Conservation (phyloP, 805 yeast species). For the Cyberlindnera japonica region DNA sequence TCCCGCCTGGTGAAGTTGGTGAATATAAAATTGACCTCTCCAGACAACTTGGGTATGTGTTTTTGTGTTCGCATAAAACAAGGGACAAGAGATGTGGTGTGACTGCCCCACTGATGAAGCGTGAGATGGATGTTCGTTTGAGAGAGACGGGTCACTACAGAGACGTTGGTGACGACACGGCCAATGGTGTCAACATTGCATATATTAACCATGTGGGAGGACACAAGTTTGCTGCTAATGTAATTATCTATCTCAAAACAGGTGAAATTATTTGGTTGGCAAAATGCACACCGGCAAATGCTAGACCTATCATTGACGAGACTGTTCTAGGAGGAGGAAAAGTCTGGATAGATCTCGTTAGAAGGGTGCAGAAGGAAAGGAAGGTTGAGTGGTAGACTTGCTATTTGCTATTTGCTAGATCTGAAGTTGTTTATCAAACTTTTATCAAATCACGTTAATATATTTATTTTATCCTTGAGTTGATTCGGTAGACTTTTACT, state of each 20-base stretch:
- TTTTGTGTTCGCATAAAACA: constrained; percentile 85
- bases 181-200: constrained; percentile 68
- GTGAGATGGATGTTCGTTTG: constrained; percentile 68
- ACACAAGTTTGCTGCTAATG: constrained; percentile 91
- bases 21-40: constrained; percentile 36
- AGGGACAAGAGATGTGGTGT: constrained; percentile 93
- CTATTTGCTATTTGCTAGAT: not conserved
- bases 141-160: constrained; percentile 70
- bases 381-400: constrained; percentile 51
- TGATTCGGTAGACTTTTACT: no score
- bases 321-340: constrained; percentile 62
- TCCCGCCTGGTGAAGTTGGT: constrained; percentile 20
- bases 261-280: constrained; percentile 90
- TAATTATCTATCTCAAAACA: constrained; percentile 63
- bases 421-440: not conserved
- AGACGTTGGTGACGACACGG: constrained; percentile 71
- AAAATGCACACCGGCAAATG: constrained; percentile 73
- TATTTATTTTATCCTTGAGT: no score
- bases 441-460: no score
- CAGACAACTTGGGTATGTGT: constrained; percentile 44
- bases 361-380: constrained; percentile 54
- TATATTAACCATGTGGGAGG: constrained; percentile 92
- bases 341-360: constrained; percentile 66
- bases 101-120: constrained; percentile 87
- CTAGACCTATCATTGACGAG: constrained; percentile 69